phyloP scores from a whole-genome alignment of 1,284 basidiomycete genomes.

The Naganishia sp. region DNA sequence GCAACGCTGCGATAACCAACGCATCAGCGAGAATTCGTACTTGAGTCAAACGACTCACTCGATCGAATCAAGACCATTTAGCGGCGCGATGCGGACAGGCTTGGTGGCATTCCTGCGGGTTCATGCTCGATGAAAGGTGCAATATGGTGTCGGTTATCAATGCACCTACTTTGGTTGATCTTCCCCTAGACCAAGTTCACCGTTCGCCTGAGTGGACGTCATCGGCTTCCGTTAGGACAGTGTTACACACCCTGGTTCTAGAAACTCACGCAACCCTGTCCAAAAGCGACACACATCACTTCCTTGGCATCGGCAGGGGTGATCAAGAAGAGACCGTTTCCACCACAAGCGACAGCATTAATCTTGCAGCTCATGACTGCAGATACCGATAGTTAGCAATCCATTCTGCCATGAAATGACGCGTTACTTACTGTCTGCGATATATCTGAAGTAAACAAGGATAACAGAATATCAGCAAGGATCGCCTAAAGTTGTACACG shows the following conservation, averaged over 20 bases:
- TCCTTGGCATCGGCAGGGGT: slow-evolving; percentile 60
- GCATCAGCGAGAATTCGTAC: slow-evolving; percentile 31
- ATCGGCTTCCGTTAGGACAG: slow-evolving; percentile 4
- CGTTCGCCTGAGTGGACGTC: slow-evolving; percentile 62
- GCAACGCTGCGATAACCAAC: slow-evolving; percentile 26
- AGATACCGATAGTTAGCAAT: too few species aligned
- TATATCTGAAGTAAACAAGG: slow-evolving; percentile 72
- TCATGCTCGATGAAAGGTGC: background rate
- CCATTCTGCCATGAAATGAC: too few species aligned
- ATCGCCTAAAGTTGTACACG: background rate
- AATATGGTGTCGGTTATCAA: background rate
- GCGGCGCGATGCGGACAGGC: slow-evolving; percentile 69
- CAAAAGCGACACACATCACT: slow-evolving; percentile 74
- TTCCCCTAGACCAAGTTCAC: slow-evolving; percentile 77
- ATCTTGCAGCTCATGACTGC: slow-evolving; percentile 69
- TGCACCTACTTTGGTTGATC: slow-evolving; percentile 65
- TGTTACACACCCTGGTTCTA: background rate
- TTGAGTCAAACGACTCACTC: slow-evolving; percentile 59
- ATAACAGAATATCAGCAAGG: slow-evolving; percentile 11
- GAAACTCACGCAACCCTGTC: slow-evolving; percentile 47
- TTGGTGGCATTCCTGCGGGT: slow-evolving; percentile 71
- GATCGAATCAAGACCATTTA: slow-evolving; percentile 73
- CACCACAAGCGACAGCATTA: slow-evolving; percentile 68
- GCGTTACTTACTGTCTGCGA: slow-evolving; percentile 37
- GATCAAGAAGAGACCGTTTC: slow-evolving; percentile 84